Conservation (phyloP, 805 yeast genomes). For the Saccharomycopsis malanga region DNA sequence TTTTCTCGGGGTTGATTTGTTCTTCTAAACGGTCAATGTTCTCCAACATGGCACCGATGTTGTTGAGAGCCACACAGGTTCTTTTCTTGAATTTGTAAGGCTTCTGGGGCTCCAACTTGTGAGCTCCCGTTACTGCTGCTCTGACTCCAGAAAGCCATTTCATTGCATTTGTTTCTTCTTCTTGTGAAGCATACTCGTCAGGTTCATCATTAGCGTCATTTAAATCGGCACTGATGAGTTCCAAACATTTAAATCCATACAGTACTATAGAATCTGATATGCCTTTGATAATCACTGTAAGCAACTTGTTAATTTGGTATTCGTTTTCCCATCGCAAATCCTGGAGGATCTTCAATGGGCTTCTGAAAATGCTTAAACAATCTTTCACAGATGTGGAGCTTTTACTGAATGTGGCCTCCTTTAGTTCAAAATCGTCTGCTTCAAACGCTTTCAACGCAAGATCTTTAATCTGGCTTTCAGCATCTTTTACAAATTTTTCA, state of each 20-base stretch:
- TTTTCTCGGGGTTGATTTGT: constrained; percentile 48
- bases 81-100: constrained; percentile 51
- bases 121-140: constrained; percentile 38
- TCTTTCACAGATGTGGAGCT: constrained; percentile 60
- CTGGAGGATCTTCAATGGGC: constrained; percentile 48
- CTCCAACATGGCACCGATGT: constrained; percentile 46
- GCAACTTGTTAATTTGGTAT: constrained; percentile 53
- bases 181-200: constrained; percentile 19
- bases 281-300: constrained; percentile 53
- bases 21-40: constrained; percentile 49
- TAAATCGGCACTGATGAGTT: constrained; percentile 25
- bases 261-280: constrained; percentile 53
- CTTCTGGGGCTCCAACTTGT: constrained; percentile 34
- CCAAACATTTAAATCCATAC: constrained; percentile 38
- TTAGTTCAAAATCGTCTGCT: constrained; percentile 46
- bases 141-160: constrained; percentile 46
- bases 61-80: constrained; percentile 73
- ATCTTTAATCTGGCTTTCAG: constrained; percentile 38
- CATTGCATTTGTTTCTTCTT: constrained; percentile 30
- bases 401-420: constrained; percentile 36
- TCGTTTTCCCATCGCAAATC: constrained; percentile 61
- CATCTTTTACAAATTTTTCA: constrained; percentile 34
- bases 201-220: constrained; percentile 22
- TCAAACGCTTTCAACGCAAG: constrained; percentile 50
- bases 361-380: constrained; percentile 55